A percentile compares a stretch with the other conserved stretches of the same genome.
Conservation (phyloP, 139 green algal genomes). For the Closterium sp. region DNA sequence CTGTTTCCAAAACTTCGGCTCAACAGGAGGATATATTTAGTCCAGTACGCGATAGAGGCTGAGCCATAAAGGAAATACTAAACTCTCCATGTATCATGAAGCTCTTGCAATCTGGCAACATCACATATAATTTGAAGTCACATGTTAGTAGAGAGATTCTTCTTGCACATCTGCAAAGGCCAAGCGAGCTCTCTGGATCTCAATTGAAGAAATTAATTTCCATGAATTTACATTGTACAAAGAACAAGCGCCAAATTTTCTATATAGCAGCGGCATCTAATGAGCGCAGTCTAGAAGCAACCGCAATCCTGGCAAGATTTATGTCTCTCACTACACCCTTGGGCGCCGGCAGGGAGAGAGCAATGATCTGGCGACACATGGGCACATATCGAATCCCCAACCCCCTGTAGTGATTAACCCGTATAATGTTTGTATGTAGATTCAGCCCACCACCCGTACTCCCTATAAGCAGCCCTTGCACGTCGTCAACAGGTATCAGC, state of each 20-base stretch:
- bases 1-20: too few relatives aligned
- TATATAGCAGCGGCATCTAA: neutral
- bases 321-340: constrained; percentile 13
- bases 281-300: neutral
- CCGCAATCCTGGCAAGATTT: constrained; percentile 7
- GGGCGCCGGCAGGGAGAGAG: neutral
- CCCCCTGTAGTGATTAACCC: constrained; percentile 25
- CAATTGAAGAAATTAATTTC: too few relatives aligned
- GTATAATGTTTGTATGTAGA: neutral
- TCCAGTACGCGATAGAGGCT: too few relatives aligned
- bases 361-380: constrained; percentile 7
- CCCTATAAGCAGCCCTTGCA: neutral
- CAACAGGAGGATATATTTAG: too few relatives aligned
- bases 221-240: neutral
- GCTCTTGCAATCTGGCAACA: too few relatives aligned
- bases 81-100: too few relatives aligned
- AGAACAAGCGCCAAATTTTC: neutral
- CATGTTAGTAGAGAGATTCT: too few relatives aligned
- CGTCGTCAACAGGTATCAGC: neutral
- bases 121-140: too few relatives aligned
- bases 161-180: too few relatives aligned
- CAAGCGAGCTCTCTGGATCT: too few relatives aligned
- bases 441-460: constrained; percentile 4
- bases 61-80: too few relatives aligned
- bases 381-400: neutral